Conservation (phyloP, 2,329 filamentous ascomycete species). For the Fusarium torreyae region DNA sequence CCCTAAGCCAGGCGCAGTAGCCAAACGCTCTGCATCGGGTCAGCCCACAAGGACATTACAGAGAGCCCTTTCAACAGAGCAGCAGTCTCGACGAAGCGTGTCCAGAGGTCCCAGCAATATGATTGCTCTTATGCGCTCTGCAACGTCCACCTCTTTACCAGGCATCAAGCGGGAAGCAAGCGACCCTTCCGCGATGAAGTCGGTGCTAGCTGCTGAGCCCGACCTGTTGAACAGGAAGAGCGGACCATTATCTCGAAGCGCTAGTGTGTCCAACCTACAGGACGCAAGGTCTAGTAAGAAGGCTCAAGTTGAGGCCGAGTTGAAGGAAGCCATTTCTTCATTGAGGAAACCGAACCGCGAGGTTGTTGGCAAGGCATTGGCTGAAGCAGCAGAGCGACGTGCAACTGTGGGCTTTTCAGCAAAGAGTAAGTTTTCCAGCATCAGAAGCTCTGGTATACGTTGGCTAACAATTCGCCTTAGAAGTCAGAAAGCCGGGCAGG, state of each 20-base stretch:
- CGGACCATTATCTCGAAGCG: conserved; percentile 57
- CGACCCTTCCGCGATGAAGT: conserved; percentile 69
- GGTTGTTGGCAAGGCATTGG: conserved; percentile 76
- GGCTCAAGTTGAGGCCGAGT: conserved; percentile 76
- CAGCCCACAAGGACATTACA: conserved; percentile 69
- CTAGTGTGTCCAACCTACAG: conserved; percentile 65
- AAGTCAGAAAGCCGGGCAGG: conserved; percentile 67
- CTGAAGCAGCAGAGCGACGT: conserved; percentile 77
- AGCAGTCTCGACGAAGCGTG: conserved; percentile 66
- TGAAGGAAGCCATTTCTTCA: conserved; percentile 80
- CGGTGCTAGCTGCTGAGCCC: conserved; percentile 62
- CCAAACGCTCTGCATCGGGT: conserved; percentile 62
- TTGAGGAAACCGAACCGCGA: conserved; percentile 83
- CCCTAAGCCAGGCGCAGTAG: conserved; percentile 66
- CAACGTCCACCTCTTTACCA: conserved; percentile 73
- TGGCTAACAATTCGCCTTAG: conserved; percentile 57
- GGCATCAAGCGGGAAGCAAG: conserved; percentile 78
- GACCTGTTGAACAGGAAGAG: conserved; percentile 59
- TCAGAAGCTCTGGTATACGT: not conserved
- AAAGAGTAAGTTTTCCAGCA: conserved; percentile 61
- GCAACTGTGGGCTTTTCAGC: conserved; percentile 61
- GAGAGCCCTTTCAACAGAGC: conserved; percentile 74
- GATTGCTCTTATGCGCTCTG: conserved; percentile 77
- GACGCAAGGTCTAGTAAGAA: conserved; percentile 75
- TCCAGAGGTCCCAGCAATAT: conserved; percentile 70